These are phyloP conservation scores for Hyaloscypha finlandica DNA, from an alignment of 495 filamentous ascomycete genomes.

Conservation along the genomic window DNA sequence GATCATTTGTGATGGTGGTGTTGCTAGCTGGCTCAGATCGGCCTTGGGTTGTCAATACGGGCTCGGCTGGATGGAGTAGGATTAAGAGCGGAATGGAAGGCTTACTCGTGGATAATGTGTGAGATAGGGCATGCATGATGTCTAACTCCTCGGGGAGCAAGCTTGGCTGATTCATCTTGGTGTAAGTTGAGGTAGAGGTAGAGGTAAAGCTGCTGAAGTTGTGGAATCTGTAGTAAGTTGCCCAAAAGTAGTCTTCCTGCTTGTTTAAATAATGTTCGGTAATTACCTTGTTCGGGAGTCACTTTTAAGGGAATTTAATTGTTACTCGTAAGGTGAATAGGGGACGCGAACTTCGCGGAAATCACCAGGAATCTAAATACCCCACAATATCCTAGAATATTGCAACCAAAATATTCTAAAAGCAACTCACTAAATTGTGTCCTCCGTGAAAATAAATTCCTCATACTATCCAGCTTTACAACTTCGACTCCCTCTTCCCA, in stretches of 20 bases:
- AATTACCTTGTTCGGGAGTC: no score
- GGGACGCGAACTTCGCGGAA: neutral
- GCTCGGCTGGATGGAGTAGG: no score
- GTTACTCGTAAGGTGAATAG: neutral
- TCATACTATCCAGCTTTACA: conserved; percentile 17
- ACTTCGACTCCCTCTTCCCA: conserved; percentile 27
- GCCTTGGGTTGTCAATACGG: no score
- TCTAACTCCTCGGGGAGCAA: neutral
- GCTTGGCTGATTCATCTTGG: neutral
- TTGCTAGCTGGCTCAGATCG: no score
- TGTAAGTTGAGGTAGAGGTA: neutral
- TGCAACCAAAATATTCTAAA: neutral
- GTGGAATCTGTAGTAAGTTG: neutral
- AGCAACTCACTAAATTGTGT: neutral
- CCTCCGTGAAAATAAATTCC: neutral
- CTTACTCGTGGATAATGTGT: neutral
- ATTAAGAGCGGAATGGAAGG: no score
- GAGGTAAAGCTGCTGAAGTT: neutral
- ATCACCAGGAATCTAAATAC: neutral
- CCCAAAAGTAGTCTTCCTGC: no score
- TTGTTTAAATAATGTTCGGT: no score
- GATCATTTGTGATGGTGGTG: neutral
- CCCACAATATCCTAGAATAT: neutral
- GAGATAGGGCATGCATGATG: neutral
- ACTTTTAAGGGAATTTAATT: no score